Conservation (phyloP, 805 yeast species). For the Wickerhamomyces queroliae region DNA sequence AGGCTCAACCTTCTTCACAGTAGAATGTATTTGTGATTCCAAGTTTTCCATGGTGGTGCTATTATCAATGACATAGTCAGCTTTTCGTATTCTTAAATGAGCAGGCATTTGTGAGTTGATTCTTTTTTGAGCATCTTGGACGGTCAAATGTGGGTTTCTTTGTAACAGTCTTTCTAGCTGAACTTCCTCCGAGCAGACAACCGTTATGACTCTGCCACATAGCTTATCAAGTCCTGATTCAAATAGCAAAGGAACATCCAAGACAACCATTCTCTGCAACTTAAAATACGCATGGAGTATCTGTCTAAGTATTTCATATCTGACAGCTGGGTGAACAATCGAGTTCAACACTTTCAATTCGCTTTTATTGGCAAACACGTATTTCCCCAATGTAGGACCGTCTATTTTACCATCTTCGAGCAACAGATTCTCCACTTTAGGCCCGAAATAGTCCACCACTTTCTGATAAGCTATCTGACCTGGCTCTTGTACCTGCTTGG, state of each 20-base stretch:
- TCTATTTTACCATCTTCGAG: slow-evolving; percentile 38
- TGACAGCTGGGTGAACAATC: slow-evolving; percentile 86
- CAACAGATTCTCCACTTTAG: slow-evolving; percentile 45
- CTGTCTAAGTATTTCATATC: slow-evolving; percentile 51
- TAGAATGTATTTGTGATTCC: slow-evolving; percentile 33
- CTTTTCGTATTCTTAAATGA: slow-evolving; percentile 45
- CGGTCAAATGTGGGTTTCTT: slow-evolving; percentile 63
- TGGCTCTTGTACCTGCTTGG: slow-evolving; percentile 80
- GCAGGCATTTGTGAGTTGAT: slow-evolving; percentile 73
- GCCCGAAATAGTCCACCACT: slow-evolving; percentile 56
- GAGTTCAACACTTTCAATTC: slow-evolving; percentile 58
- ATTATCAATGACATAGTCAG: slow-evolving; percentile 70
- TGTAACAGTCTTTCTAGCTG: slow-evolving; percentile 60
- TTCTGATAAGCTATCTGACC: slow-evolving; percentile 64
- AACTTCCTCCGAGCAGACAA: slow-evolving; percentile 48
- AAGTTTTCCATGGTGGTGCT: slow-evolving; percentile 39
- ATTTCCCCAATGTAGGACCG: slow-evolving; percentile 68
- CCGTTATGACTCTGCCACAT: slow-evolving; percentile 70
- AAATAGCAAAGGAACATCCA: slow-evolving; percentile 89
- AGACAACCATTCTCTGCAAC: slow-evolving; percentile 54
- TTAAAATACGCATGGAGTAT: slow-evolving; percentile 51
- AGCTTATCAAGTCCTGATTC: slow-evolving; percentile 67
- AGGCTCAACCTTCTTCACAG: slow-evolving; percentile 36
- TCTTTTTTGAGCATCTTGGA: slow-evolving; percentile 64
- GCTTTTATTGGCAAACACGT: slow-evolving; percentile 65